These are phyloP conservation scores for Globisporangium radiosum DNA, from an alignment of 352 stramenopile species.

Conservation along the genomic window DNA sequence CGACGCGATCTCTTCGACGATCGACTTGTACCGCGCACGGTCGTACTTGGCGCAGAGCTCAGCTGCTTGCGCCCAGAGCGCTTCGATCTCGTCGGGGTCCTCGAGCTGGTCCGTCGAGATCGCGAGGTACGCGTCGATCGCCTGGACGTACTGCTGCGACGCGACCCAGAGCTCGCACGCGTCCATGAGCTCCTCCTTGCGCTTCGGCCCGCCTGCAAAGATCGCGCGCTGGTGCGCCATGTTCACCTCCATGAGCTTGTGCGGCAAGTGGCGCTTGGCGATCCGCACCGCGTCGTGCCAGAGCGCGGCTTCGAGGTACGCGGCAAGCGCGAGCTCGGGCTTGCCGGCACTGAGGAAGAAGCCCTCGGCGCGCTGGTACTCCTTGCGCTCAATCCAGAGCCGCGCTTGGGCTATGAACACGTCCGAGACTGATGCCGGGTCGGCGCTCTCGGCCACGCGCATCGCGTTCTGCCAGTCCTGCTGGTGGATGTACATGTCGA, in stretches of 20 bases:
- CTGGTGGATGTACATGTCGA: conserved; percentile 96
- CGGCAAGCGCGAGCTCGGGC: conserved; percentile 84
- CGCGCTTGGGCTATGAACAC: conserved; percentile 90
- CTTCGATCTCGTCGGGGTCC: conserved; percentile 68
- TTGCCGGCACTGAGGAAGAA: conserved; percentile 91
- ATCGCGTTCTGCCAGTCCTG: conserved; percentile 91
- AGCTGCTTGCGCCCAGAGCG: conserved; percentile 87
- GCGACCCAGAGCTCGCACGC: conserved; percentile 87
- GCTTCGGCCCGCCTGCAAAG: conserved; percentile 68
- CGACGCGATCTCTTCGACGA: conserved; percentile 85
- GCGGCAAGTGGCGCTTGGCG: conserved; percentile 86
- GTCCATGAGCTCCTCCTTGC: conserved; percentile 77
- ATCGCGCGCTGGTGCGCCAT: conserved; percentile 76
- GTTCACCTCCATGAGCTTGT: conserved; percentile 90
- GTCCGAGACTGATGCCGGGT: conserved; percentile 83
- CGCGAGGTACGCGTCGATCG: conserved; percentile 90
- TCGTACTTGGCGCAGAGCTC: conserved; percentile 86
- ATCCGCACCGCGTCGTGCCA: conserved; percentile 89
- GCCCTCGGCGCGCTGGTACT: conserved; percentile 78
- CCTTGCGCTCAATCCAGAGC: conserved; percentile 79
- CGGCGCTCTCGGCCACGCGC: conserved; percentile 87
- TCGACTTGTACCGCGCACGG: conserved; percentile 79
- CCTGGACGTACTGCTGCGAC: conserved; percentile 84
- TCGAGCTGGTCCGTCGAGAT: conserved; percentile 64
- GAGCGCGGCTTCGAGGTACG: conserved; percentile 80